Percentiles rank a stretch among this genome's conserved stretches.
Conservation (phyloP, 176 grass and related monocot genomes). For the Carex pumila region DNA sequence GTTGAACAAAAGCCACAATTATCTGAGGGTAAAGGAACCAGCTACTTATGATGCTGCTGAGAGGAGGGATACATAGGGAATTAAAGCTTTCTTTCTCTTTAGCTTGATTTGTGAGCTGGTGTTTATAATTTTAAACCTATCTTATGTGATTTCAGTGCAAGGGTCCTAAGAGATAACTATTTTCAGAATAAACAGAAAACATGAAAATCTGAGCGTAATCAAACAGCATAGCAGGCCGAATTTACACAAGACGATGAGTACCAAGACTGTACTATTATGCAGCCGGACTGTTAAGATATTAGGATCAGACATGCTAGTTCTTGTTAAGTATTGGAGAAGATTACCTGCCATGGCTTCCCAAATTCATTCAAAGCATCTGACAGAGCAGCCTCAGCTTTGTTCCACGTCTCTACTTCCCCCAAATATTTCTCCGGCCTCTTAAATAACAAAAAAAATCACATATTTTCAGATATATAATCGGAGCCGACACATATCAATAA, state of each 20-base stretch:
- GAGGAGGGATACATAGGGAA: neutral
- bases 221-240: neutral
- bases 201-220: neutral
- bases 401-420: conserved; percentile 91
- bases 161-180: neutral
- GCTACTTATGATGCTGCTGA: neutral
- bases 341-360: conserved; percentile 90
- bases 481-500: neutral
- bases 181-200: neutral
- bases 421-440: conserved; percentile 96
- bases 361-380: conserved; percentile 93
- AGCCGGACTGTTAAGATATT: neutral
- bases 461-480: neutral
- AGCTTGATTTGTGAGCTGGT: neutral
- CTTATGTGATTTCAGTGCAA: neutral
- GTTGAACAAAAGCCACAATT: neutral
- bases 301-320: neutral
- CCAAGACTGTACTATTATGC: neutral
- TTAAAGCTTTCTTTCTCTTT: neutral
- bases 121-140: neutral
- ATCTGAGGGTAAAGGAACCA: neutral
- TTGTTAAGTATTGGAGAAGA: neutral
- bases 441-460: conserved; percentile 8
- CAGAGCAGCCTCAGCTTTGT: conserved; percentile 91
- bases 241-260: neutral